Conservation (phyloP, 1,284 basidiomycete species). For the Inonotus obliquus region DNA sequence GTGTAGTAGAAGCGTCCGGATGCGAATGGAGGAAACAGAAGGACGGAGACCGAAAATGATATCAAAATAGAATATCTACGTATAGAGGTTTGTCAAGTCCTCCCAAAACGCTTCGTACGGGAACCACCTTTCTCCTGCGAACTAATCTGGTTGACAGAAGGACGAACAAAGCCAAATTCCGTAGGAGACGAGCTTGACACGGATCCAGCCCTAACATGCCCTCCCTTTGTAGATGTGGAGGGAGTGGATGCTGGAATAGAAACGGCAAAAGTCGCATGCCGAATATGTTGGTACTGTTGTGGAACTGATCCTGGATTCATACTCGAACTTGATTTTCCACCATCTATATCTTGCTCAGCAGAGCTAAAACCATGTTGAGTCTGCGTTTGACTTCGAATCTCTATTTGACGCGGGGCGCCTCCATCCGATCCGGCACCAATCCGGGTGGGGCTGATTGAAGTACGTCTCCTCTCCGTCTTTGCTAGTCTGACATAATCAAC, state of each 20-base stretch:
- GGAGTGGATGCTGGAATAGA: not conserved
- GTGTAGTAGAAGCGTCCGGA: too few relatives aligned
- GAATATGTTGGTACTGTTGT: not conserved
- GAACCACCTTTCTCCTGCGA: too few relatives aligned
- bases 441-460: not conserved
- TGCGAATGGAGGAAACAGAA: too few relatives aligned
- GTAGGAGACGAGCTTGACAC: not conserved
- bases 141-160: too few relatives aligned
- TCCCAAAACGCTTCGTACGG: too few relatives aligned
- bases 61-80: too few relatives aligned
- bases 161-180: too few relatives aligned
- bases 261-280: not conserved
- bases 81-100: too few relatives aligned
- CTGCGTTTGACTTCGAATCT: not conserved
- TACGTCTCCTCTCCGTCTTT: conserved; percentile 13
- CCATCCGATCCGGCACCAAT: not conserved
- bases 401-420: not conserved
- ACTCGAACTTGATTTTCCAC: not conserved
- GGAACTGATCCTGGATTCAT: not conserved
- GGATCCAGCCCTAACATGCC: not conserved
- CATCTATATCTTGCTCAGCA: not conserved
- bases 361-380: not conserved
- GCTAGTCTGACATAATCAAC: conserved; percentile 30
- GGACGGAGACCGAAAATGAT: too few relatives aligned
- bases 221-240: not conserved